Conservation (phyloP, 169 alveolate genomes). For the Cyclospora cayetanensis region DNA sequence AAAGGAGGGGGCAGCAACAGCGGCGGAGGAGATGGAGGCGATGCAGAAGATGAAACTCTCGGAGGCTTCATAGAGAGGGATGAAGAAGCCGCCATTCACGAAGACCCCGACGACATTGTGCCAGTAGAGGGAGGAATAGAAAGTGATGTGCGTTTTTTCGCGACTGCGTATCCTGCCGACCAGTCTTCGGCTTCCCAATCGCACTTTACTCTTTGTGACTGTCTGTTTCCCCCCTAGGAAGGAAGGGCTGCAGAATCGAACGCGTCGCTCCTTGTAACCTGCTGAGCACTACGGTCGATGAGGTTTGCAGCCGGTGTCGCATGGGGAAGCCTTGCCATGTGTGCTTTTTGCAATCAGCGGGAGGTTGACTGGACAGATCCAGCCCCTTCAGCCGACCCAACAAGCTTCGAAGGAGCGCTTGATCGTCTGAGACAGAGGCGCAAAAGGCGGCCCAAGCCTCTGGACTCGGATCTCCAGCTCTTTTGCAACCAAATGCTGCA, state of each 20-base stretch:
- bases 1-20: background rate
- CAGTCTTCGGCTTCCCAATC: too few species aligned
- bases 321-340: too few species aligned
- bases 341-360: background rate
- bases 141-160: conserved; percentile 51
- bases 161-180: too few species aligned
- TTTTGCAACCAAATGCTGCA: conserved; percentile 48
- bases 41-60: background rate
- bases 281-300: too few species aligned
- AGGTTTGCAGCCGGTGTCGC: too few species aligned
- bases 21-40: background rate
- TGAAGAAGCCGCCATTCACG: conserved; percentile 28
- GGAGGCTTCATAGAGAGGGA: conserved; percentile 41
- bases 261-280: too few species aligned
- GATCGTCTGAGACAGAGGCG: conserved; percentile 28
- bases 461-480: conserved; percentile 16
- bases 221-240: too few species aligned
- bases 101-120: conserved; percentile 24
- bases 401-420: conserved; percentile 29
- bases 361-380: conserved; percentile 1
- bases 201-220: too few species aligned
- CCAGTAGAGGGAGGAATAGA: conserved; percentile 45
- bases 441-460: background rate
- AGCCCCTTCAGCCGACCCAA: background rate
- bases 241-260: too few species aligned